These are phyloP conservation scores for Zymoseptoria ardabiliae DNA, from an alignment of 2,329 filamentous ascomycete genomes.

Conservation along the genomic window DNA sequence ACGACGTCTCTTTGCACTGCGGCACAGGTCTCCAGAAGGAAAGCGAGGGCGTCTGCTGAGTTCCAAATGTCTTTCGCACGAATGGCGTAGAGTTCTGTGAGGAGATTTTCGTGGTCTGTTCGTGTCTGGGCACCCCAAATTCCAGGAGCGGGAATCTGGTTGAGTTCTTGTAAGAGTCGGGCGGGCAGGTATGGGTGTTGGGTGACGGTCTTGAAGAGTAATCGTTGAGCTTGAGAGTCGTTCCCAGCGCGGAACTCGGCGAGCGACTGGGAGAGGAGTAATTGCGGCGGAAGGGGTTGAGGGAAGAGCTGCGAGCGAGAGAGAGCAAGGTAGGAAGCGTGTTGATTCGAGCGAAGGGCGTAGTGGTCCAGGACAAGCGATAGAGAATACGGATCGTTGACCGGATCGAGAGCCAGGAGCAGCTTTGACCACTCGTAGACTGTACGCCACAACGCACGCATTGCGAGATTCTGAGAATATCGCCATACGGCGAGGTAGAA, in stretches of 20 bases:
- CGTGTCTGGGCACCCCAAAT: slow-evolving; percentile 75
- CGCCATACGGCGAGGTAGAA: slow-evolving; percentile 86
- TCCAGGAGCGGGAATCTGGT: slow-evolving; percentile 65
- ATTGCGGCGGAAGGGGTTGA: slow-evolving; percentile 41
- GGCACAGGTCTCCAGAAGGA: slow-evolving; percentile 64
- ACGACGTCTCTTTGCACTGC: slow-evolving; percentile 36
- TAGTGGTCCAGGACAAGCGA: slow-evolving; percentile 75
- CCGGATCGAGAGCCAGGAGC: slow-evolving; percentile 64
- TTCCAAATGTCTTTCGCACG: slow-evolving; percentile 82
- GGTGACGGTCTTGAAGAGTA: slow-evolving; percentile 61
- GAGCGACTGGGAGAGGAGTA: slow-evolving; percentile 68
- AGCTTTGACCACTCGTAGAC: slow-evolving; percentile 91
- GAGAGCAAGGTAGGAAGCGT: slow-evolving; percentile 52
- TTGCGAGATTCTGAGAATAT: slow-evolving; percentile 75
- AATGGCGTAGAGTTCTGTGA: slow-evolving; percentile 67
- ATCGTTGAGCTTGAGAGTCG: slow-evolving; percentile 54
- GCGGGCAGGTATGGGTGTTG: slow-evolving; percentile 78
- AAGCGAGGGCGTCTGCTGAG: slow-evolving; percentile 58
- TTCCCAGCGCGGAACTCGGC: slow-evolving; percentile 68
- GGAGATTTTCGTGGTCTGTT: slow-evolving; percentile 58
- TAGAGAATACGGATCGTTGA: slow-evolving; percentile 74
- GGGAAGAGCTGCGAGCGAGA: slow-evolving; percentile 34
- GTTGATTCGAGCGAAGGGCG: slow-evolving; percentile 72
- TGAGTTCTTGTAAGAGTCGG: slow-evolving; percentile 70
- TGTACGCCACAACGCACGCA: slow-evolving; percentile 90